Conservation (phyloP, 1,139 yeast genomes). For the Kodamaea sp. region DNA sequence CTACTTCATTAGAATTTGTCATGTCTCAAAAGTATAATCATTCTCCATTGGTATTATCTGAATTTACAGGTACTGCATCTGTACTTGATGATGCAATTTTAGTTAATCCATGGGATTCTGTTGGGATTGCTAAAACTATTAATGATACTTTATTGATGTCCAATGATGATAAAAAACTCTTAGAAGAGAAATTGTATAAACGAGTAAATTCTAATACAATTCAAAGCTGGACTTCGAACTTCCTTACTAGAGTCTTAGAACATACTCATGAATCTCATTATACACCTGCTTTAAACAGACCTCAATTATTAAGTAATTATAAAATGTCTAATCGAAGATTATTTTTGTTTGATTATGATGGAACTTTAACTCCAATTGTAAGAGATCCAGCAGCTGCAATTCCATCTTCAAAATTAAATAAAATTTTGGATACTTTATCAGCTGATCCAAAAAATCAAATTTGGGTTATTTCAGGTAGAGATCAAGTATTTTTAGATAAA, state of each 20-base stretch:
- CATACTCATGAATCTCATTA: conserved; percentile 51
- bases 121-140: conserved; percentile 85
- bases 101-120: conserved; percentile 96
- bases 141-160: conserved; percentile 61
- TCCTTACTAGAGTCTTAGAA: conserved; percentile 51
- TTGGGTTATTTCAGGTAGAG: conserved; percentile 97
- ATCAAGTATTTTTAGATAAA: conserved; percentile 80
- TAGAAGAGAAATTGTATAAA: conserved; percentile 54
- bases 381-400: conserved; percentile 98
- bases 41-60: conserved; percentile 81
- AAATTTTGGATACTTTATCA: conserved; percentile 56
- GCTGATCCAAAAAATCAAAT: conserved; percentile 80
- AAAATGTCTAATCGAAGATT: conserved; percentile 61
- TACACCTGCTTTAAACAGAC: conserved; percentile 85
- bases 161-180: conserved; percentile 31
- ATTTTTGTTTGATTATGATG: conserved; percentile 93
- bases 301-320: conserved; percentile 59
- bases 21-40: conserved; percentile 74
- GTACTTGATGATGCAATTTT: conserved; percentile 74
- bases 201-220: conserved; percentile 70
- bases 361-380: conserved; percentile 94
- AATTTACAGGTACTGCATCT: conserved; percentile 89
- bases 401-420: conserved; percentile 72
- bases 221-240: conserved; percentile 75
- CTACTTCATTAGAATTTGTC: conserved; percentile 89